These are phyloP conservation scores for Phanerodontia chrysosporium DNA, from an alignment of 768 basidiomycete genomes.

Conservation along the genomic window DNA sequence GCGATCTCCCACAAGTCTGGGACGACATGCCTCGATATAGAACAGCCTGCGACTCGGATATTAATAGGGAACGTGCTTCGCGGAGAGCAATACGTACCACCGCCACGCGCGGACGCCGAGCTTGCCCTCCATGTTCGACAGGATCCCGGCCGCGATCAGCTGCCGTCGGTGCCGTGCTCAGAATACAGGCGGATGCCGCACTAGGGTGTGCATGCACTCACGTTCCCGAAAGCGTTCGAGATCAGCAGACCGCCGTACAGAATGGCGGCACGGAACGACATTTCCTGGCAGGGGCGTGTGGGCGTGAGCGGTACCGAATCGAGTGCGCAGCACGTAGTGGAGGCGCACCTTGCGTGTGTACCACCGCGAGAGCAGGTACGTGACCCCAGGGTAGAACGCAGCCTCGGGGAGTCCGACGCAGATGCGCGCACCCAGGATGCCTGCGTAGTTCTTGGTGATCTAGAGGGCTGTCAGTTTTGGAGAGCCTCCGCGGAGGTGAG, in stretches of 20 bases:
- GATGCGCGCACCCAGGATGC: constrained; percentile 52
- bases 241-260: constrained; percentile 57
- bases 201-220: constrained; percentile 28
- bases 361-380: constrained; percentile 35
- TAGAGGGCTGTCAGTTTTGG: constrained; percentile 17
- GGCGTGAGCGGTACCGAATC: not conserved
- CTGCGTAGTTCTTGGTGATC: constrained; percentile 51
- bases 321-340: too few species aligned
- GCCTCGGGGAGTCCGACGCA: constrained; percentile 67
- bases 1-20: not conserved
- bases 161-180: constrained; percentile 18
- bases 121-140: constrained; percentile 63
- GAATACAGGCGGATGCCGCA: not conserved
- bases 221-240: constrained; percentile 65
- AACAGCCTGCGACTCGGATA: constrained; percentile 46
- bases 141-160: constrained; percentile 71
- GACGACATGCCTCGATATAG: constrained; percentile 52
- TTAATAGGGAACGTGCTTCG: not conserved
- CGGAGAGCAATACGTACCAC: constrained; percentile 38
- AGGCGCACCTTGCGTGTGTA: constrained; percentile 32
- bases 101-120: constrained; percentile 67
- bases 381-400: constrained; percentile 60
- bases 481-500: too few species aligned
- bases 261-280: constrained; percentile 58
- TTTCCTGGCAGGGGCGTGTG: constrained; percentile 36